Evolutionary conservation across 2,329 filamentous ascomycete species (phyloP).

Genomic region (Tolypocladium capitatum): DNA sequence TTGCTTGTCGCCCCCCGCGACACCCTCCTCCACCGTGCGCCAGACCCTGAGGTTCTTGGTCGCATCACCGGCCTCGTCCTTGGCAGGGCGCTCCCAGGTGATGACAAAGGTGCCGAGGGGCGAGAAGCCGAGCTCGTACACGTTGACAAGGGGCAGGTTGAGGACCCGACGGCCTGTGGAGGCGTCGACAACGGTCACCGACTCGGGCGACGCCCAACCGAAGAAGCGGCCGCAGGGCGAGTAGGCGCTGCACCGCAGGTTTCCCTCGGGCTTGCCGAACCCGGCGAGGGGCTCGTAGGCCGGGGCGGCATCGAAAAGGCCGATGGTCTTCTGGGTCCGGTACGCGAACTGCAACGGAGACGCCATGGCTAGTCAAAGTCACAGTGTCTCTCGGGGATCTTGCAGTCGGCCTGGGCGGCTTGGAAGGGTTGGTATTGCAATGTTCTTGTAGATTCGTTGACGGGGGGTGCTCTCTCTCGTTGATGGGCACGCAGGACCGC

Average conservation of each 20-base stretch:
- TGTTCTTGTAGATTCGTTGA: constrained; percentile 8
- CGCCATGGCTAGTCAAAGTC: constrained; percentile 91
- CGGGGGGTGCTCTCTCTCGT: background rate
- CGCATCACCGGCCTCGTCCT: constrained; percentile 87
- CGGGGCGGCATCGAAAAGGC: constrained; percentile 81
- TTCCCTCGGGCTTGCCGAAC: constrained; percentile 81
- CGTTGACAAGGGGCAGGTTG: constrained; percentile 64
- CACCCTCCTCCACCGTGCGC: constrained; percentile 62
- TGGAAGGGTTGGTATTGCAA: constrained; percentile 3
- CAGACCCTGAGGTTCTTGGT: constrained; percentile 96
- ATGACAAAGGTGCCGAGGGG: constrained; percentile 85
- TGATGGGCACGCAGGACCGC: background rate
- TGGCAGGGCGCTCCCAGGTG: constrained; percentile 87
- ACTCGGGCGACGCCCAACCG: constrained; percentile 82
- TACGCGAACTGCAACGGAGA: constrained; percentile 89
- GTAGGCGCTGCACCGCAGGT: constrained; percentile 88
- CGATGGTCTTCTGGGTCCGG: constrained; percentile 94
- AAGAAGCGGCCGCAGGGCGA: constrained; percentile 94
- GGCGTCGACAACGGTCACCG: constrained; percentile 74
- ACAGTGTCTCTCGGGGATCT: constrained; percentile 38
- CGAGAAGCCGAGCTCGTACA: constrained; percentile 92
- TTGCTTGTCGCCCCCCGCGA: constrained; percentile 50
- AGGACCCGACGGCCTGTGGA: constrained; percentile 62
- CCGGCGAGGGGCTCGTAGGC: constrained; percentile 74
- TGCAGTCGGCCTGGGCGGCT: constrained; percentile 11